Base-by-base conservation (phyloP, 495 filamentous ascomycete genomes). In the Penicillium salamii region DNA sequence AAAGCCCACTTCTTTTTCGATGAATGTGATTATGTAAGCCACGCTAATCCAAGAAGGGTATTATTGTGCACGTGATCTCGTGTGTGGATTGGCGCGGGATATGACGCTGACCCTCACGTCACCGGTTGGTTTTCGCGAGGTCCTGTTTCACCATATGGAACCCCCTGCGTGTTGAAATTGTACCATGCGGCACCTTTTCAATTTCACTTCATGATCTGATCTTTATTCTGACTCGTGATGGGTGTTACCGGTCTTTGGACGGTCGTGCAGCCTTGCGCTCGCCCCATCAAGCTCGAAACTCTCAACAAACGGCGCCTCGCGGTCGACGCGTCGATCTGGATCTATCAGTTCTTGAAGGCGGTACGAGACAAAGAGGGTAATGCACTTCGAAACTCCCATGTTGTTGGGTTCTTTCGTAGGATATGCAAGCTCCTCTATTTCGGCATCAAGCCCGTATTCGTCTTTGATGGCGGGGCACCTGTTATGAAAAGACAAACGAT, bases 361-460 rank as follows among this genome's bases (percentile, higher is more conserved):
- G 95, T 98, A 2, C 90, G 93, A 58, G 93, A 98, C 69, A 95
- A 96, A 61, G 93, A 98, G 71, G 93, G 93, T 32, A 96, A 98
- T 61, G 95, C 93, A 1, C 80, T 98, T 21, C 89, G 91, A 45
- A 98, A 96, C 68, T 89, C 86, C 14, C 93, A 98, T 57, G 78
- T 98, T 49, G 89, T 98, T 39, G 93, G 95, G 23, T 98, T 98
- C 82, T 98, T 97, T 73, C 87, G 92, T 28, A 83, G 93, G 29
- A 96, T 98, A 57, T 97, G 92, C 78, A 98, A 98, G 65, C 79
- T 98, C 4, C 78, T 98, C 0, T 97, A 89, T 77, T 89, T 91
- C 61, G 93, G 93, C n/a, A 95, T 98, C 62, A 88, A 84, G 50
- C 93, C 93, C 0, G 91, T 98, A 20, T 98, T 98, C 69, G 92